Base-by-base conservation (phyloP, 148 eudicot species). In the Rhododendron griersonianum region DNA sequence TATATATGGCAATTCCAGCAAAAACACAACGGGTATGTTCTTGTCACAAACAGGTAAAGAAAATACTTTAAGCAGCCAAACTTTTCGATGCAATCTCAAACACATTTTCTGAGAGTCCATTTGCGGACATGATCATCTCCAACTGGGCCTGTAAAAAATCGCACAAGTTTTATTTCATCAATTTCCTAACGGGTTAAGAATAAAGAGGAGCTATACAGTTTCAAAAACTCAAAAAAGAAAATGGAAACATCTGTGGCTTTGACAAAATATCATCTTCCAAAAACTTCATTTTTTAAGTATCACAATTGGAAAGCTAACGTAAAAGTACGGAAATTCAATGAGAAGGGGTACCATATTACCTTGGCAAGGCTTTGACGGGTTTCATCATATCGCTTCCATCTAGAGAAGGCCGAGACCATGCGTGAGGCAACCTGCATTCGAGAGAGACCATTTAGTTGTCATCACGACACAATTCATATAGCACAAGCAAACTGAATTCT, bases 21-120 rank as follows among this genome's bases (percentile, higher is more conserved):
- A 75, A 75, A 16, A 75, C 79, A 75, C 45, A 39, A 35, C 23
- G 2, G 19, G 73, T 4, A 61, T 16, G 15, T 82, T 37, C 73
- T 61, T 37, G 84, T 23, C 84, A 63, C 67, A 25, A 41, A 63
- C 10, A 63, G 76, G 55, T 30, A 48, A 67, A 37, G 19, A 47
- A 7, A 67, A 76, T 14, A 75, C 44, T 48, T 86, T 89, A 98
- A 85, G 93, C 93, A 47, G 98, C 99, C 91, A 98, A 91, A 86
- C 99, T 98, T 91, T 95, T 98, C 2, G 96, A 98, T 30, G 98
- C 96, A 86, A 98, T 98, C 93, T 95, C 99, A 73, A 87, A 95
- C 71, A 98, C 98, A 83, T 98, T 98, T 87, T 98, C 99, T 0
- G 99, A 95, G 3, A 98, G 92, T 84, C 99, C 99, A 80, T 93